Evolutionary conservation across 345 rosid genomes (phyloP), one percentile per base, ranked within the genome.

Genomic region (Reutealis trisperma): DNA sequence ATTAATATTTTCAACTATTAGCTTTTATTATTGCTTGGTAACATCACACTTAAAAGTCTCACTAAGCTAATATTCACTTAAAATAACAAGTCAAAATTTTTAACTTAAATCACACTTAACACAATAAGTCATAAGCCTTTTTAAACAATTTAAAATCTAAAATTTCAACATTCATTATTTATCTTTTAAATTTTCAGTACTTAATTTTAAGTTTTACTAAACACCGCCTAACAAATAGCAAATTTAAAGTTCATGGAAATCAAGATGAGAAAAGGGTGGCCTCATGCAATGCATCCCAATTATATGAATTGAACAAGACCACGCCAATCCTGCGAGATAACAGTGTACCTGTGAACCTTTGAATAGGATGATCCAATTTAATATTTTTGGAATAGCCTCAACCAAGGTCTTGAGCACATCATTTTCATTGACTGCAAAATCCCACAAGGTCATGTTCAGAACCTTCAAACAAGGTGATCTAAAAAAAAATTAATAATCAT

Each of bases 361-460:
- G 88, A 90, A 93, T 63, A 71, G 78, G 55, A 18, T 61, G 78
- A 91, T 89, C 99, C 99, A 96, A 73, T 87, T 86, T 65, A 90
- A 78, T 76, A 96, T 72, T 81, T 87, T 96, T 8, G 97, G 97
- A 76, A 92, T 88, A 66, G 96, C 93, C 72, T 82, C 94, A 64
- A 72, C 44, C 90, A 96, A 70, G 70, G 87, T 87, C 82, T 84
- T 83, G 84, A 82, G 83, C 70, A 93, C 84, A 79, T 91, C 97
- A 81, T 85, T 83, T 83, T 96, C 97, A 83, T 82, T 84, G 59
- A 87, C 98, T 96, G 93, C 81, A 82, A 82, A 80, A 72, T 67
- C 61, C 70, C 79, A 74, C 76, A 51, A 66, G 77, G 77, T 32
- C 63, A 67, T 74, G 64, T 72, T 76, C n/a, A 84, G 78, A 37